Evolutionary conservation across 2,329 filamentous ascomycete genomes (phyloP).

Genomic region (Phyllosticta citrichinensis): DNA sequence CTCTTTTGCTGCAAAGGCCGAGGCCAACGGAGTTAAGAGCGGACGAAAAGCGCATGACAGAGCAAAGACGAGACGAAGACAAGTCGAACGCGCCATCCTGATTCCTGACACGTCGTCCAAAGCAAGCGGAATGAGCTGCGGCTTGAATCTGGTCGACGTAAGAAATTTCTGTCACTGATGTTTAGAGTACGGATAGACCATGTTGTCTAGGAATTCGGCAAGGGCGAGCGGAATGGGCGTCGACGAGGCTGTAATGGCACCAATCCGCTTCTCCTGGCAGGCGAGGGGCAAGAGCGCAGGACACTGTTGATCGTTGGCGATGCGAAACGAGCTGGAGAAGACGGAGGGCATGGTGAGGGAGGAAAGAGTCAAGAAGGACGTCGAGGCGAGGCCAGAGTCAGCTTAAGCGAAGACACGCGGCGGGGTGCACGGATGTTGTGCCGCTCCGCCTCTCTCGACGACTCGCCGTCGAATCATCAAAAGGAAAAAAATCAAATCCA

Average conservation of each 20-base stretch:
- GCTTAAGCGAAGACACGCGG: neutral
- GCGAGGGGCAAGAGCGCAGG: neutral
- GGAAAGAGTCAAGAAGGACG: neutral
- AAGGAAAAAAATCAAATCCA: neutral
- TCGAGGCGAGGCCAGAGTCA: neutral
- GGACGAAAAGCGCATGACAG: neutral
- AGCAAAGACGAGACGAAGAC: neutral
- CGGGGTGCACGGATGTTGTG: neutral
- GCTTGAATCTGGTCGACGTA: neutral
- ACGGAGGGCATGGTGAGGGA: neutral
- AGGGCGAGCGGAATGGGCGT: neutral
- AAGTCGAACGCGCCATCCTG: neutral
- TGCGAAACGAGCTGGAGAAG: neutral
- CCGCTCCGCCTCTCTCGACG: neutral
- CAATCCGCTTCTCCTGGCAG: neutral
- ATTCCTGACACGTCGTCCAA: neutral
- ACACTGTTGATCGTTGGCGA: neutral
- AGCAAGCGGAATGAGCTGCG: neutral
- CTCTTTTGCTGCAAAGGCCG: neutral
- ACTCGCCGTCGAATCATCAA: neutral
- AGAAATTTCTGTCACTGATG: neutral
- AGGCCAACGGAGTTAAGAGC: neutral
- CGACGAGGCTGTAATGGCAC: neutral
- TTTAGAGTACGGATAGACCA: neutral
- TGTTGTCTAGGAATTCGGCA: neutral